Evolutionary conservation across 2,329 filamentous ascomycete genomes (phyloP), one percentile per base, ranked within the genome.

Genomic region (Leptographium flavum): DNA sequence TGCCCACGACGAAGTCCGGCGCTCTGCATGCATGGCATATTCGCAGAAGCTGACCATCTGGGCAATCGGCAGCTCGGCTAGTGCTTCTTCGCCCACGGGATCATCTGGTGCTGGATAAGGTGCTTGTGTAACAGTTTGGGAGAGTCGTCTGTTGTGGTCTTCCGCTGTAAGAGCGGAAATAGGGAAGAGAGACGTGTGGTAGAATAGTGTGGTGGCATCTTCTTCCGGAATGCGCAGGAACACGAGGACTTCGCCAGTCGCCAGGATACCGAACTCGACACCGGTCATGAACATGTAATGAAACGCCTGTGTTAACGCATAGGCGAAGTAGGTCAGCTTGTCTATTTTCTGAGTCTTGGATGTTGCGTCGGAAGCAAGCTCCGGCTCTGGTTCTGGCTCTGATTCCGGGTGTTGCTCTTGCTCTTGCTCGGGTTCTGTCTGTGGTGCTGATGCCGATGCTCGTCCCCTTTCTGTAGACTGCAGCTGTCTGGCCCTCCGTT

Each of bases 251-350:
- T 48, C 42, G 39, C 46, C 42, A 11, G 42, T 30, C 21, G 39
- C 33, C 35, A 48, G 33, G 39, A 22, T 45, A 14, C 46, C 46
- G 40, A 48, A 48, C 30, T 48, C 46, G 35, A 48, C 9, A 13
- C 46, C 46, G 5, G 46, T 36, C 35, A 32, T 37, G 5, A 48
- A 23, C 47, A 48, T 48, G 43, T 48, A 48, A 43, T 45, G 43
- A 33, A 25, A 45, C 15, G 43, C 37, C 17, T 48, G 47, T 19
- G 43, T 33, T 14, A 45, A 28, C 2, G 39, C 40, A 42, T 45
- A 45, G 47, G 36, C 39, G 43, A 48, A 45, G 31, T 48, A 48
- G 38, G 38, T 39, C 5, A 33, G 30, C 22, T 39, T 44, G 42
- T 47, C 31, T 4, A 41, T 19, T 47, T 44, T 42, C 28, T 27